These are phyloP conservation scores for Pontederia crassipes DNA, from an alignment of 176 grass and related monocot species.

Conservation along the genomic window DNA sequence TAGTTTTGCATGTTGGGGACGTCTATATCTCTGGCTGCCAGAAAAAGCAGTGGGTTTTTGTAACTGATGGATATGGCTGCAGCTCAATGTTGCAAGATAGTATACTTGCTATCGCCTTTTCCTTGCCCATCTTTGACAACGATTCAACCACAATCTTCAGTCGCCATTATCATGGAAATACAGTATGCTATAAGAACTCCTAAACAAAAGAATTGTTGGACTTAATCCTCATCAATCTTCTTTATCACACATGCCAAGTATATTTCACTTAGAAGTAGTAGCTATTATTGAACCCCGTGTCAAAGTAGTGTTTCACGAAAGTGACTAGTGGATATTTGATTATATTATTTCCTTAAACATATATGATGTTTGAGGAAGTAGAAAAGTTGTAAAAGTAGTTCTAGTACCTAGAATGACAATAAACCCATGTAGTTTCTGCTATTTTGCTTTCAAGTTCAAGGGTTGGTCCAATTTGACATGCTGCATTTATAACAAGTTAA, in stretches of 20 bases:
- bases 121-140: conserved; percentile 30
- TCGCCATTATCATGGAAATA: conserved; percentile 43
- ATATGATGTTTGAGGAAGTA: no score
- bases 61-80: conserved; percentile 62
- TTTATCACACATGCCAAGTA: background rate
- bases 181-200: conserved; percentile 36
- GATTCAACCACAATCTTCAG: conserved; percentile 51
- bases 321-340: no score
- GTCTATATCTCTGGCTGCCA: conserved; percentile 49
- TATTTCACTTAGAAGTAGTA: no score
- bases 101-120: conserved; percentile 69
- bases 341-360: no score
- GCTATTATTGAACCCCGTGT: no score
- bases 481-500: background rate
- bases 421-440: no score
- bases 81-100: conserved; percentile 30
- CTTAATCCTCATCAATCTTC: background rate
- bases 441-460: background rate
- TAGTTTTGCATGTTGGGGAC: conserved; percentile 66
- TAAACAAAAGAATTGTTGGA: background rate
- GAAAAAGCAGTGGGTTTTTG: conserved; percentile 89
- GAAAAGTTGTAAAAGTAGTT: no score
- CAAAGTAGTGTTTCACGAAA: no score
- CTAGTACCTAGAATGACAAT: no score
- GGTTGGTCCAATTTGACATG: background rate